Evolutionary conservation across 2,329 filamentous ascomycete genomes (phyloP), one percentile per base, ranked within the genome.

Genomic region (Sclerotinia spermophila): DNA sequence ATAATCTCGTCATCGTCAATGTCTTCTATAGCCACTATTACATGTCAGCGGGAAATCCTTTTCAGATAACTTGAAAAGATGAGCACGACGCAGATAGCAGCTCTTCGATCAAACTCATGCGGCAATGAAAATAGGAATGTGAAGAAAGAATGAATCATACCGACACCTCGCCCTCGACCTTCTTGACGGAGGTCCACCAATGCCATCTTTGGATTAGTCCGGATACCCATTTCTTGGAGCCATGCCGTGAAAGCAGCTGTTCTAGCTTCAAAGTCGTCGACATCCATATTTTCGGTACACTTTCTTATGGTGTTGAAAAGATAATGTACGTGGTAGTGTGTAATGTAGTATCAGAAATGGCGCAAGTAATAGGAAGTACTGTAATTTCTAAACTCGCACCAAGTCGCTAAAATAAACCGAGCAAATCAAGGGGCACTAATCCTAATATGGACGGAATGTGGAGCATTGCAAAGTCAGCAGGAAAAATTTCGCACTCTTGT

Each of bases 1-100:
- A 92, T 82, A 70, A 89, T 83, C 80, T 90, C 88, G 74, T 90
- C 87, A 79, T 87, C 85, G 51, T 81, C 78, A 71, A 92, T 86
- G 73, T 87, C 83, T 74, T 83, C 77, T 59, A 78, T 81, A 68
- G 89, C 87, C 74, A 91, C 88, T 90, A 72, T 30, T 42, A 71
- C 35, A 58, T 21, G 72, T 76, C 64, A 76, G 72, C 56, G 68
- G 72, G 44, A 53, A 35, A 27, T 45, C 17, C 33, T 68, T 44
- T 27, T n/a, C 27, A 30, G 19, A 44, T 21, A 21, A 27, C 45
- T 19, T n/a, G 30, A 33, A 24, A 21, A 30, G 21, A 58, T 42
- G 10, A n/a, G 44, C n/a, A 11, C 38, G n/a, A 67, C 45, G 15
- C 55, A 24, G 58, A 38, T 24, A 42, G 58, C 48, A n/a, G 19